Base-by-base conservation (phyloP, 768 basidiomycete genomes). In the Agaricus blazei region DNA sequence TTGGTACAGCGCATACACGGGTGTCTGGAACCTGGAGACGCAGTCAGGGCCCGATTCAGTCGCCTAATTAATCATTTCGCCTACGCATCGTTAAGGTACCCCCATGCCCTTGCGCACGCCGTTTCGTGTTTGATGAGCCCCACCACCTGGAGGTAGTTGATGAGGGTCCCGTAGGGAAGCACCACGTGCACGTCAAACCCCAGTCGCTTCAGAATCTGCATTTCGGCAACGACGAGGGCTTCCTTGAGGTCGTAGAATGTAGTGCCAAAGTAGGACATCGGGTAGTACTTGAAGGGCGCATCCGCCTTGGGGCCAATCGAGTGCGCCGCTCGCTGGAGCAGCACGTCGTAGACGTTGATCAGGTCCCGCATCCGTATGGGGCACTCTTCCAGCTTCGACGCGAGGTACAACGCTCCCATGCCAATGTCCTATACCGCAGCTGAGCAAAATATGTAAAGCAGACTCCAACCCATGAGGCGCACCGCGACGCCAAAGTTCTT, bases 231-330 rank as follows among this genome's bases (percentile, higher is more conserved):
- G 23, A 98, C 93, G 48, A 98, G 75, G 6, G 90, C 87, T 65
- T 99, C 97, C 66, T 96, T 98, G 68, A 93, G 78, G 59, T 95
- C 91, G 73, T 98, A 98, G 65, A 96, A 98, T 2, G 84, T 86
- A 63, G 79, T 80, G 12, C 90, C 85, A 67, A 91, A 94, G 71
- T 93, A 95, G 15, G 88, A 85, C 90, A 93, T 95, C 11, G 92
- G 87, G 2, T 78, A 70, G 69, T 94, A 93, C 63, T 78, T 78
- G 72, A 90, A 84, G 11, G 71, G 65, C 23, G 73, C 60, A 53
- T 68, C 68, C 19, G 65, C 43, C 56, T 64, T 68, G 34, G 65
- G 66, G 19, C 70, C 60, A 50, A 80, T 70, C 1, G 71, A 66
- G 69, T 92, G 84, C 2, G 78, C 64, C 15, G 81, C 80, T 37